A percentile compares a stretch with the other conserved stretches of the same genome.
Conservation (phyloP, 495 filamentous ascomycete genomes). For the Penicillium crystallinum region DNA sequence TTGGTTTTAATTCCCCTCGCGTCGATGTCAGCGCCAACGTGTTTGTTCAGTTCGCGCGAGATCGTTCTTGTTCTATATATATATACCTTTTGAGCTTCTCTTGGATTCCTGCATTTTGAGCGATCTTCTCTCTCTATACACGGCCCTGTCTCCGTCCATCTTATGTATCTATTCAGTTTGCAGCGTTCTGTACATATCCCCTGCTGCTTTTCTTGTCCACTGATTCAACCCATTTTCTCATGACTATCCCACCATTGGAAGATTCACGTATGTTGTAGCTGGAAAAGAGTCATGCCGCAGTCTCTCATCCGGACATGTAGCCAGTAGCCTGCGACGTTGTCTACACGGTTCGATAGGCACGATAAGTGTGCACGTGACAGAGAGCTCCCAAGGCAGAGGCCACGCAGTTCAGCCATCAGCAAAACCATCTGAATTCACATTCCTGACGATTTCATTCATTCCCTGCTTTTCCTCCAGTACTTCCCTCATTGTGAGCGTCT, state of each 20-base stretch:
- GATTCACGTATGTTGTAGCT: no score
- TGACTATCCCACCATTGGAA: no score
- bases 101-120: constrained; percentile 9
- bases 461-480: neutral
- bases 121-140: constrained; percentile 2
- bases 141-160: neutral
- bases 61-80: constrained; percentile 4
- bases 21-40: neutral
- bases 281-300: no score
- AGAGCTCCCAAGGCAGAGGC: constrained; percentile 25
- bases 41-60: constrained; percentile 13
- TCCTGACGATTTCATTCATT: neutral
- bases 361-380: constrained; percentile 33
- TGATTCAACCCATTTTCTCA: neutral
- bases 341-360: neutral
- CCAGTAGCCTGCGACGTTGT: neutral
- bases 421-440: constrained; percentile 7
- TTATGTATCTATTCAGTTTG: constrained; percentile 9
- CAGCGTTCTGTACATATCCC: constrained; percentile 19
- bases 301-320: no score
- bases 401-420: constrained; percentile 27
- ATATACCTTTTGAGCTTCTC: neutral
- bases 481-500: neutral
- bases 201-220: neutral
- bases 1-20: neutral